phyloP scores from a whole-genome alignment of 1,139 yeast genomes.

The Yamadazyma spencermartinsiae region DNA sequence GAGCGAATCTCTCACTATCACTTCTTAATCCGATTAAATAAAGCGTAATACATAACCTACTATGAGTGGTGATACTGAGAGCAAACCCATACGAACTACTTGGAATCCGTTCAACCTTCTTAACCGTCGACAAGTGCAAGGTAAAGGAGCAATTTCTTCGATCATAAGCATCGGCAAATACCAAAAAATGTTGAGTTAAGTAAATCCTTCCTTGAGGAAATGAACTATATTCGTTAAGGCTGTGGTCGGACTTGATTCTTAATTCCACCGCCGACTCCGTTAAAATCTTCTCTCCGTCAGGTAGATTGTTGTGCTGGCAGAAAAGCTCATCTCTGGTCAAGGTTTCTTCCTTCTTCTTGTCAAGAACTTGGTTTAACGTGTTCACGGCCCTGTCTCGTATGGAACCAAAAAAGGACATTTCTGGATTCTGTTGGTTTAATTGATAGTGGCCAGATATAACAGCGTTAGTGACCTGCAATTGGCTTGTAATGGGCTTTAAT shows the following conservation, averaged over 20 bases:
- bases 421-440: too few relatives aligned
- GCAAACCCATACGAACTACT: conserved; percentile 79
- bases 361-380: conserved; percentile 44
- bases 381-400: conserved; percentile 49
- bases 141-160: conserved; percentile 65
- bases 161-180: conserved; percentile 73
- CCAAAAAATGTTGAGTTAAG: conserved; percentile 72
- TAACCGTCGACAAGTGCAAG: conserved; percentile 74
- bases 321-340: conserved; percentile 69
- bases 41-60: conserved; percentile 61
- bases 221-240: conserved; percentile 26
- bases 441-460: too few relatives aligned
- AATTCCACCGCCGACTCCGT: conserved; percentile 74
- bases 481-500: too few relatives aligned
- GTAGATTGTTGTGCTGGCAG: conserved; percentile 65
- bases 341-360: conserved; percentile 32
- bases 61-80: conserved; percentile 66
- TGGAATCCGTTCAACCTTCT: conserved; percentile 84
- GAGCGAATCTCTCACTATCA: conserved; percentile 80
- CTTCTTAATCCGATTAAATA: conserved; percentile 80
- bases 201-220: conserved; percentile 60
- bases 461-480: too few relatives aligned
- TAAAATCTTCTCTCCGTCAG: conserved; percentile 65
- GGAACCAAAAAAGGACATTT: conserved; percentile 53
- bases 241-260: conserved; percentile 44